Conservation (phyloP, 495 filamentous ascomycete genomes). For the Penicillium salamii region DNA sequence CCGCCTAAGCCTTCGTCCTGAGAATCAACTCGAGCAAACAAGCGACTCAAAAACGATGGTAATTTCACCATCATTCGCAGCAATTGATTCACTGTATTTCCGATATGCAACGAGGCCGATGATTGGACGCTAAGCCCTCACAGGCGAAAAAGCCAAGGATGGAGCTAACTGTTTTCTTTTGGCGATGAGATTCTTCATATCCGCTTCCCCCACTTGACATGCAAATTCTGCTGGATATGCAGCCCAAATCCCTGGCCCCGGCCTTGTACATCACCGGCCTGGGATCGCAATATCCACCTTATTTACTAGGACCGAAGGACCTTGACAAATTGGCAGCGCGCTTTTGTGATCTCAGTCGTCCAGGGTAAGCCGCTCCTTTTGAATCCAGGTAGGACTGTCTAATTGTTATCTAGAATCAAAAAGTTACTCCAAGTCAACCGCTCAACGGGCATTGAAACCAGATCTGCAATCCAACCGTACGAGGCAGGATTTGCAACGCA, state of each 20-base stretch:
- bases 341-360: neutral
- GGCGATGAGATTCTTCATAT: too few species aligned
- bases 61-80: too few species aligned
- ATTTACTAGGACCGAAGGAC: neutral
- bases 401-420: conserved; percentile 18
- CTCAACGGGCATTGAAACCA: conserved; percentile 60
- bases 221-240: too few species aligned
- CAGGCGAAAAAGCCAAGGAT: too few species aligned
- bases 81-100: too few species aligned
- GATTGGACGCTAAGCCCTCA: too few species aligned
- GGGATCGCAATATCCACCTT: conserved; percentile 1
- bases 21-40: too few species aligned
- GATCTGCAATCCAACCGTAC: conserved; percentile 55
- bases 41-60: too few species aligned
- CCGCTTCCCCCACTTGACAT: too few species aligned
- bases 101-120: too few species aligned
- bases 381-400: neutral
- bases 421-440: conserved; percentile 62
- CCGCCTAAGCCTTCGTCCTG: too few species aligned
- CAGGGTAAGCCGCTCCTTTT: neutral
- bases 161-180: too few species aligned
- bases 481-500: conserved; percentile 46
- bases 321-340: neutral
- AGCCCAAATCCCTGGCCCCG: neutral
- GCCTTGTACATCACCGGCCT: neutral